phyloP scores from a whole-genome alignment of 139 green algal genomes.

The Zygnema cylindricum region DNA sequence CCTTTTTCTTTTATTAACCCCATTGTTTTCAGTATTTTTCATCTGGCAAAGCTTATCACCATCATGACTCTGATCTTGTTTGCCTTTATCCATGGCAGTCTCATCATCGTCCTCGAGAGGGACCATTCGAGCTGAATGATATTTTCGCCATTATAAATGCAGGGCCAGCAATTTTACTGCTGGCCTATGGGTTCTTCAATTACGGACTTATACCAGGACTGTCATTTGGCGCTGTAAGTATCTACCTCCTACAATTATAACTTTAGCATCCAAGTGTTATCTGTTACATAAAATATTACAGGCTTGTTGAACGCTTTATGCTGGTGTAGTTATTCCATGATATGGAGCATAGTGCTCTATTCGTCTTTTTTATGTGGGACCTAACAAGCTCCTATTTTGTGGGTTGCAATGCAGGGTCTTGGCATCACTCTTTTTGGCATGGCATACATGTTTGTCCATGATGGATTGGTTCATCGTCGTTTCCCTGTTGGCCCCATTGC shows the following conservation, averaged over 20 bases:
- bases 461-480: constrained; percentile 92
- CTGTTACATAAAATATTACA: no score
- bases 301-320: no score
- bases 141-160: constrained; percentile 93
- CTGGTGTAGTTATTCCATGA: no score
- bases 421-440: constrained; percentile 98
- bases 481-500: constrained; percentile 93
- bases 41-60: no score
- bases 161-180: constrained; percentile 87
- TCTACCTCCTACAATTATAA: neutral
- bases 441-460: constrained; percentile 98
- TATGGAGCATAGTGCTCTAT: no score
- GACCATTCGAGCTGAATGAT: constrained; percentile 96
- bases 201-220: constrained; percentile 69
- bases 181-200: constrained; percentile 88
- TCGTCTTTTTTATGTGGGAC: no score
- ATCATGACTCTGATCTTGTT: constrained; percentile 73
- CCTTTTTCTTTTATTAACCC: neutral
- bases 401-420: no score
- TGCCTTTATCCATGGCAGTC: constrained; percentile 76
- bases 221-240: constrained; percentile 42
- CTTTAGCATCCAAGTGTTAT: no score
- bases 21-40: constrained; percentile 1
- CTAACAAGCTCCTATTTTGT: no score
- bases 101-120: constrained; percentile 88